Evolutionary conservation across 495 filamentous ascomycete species (phyloP), one percentile per base, ranked within the genome.

Genomic region (Neurospora terricola): DNA sequence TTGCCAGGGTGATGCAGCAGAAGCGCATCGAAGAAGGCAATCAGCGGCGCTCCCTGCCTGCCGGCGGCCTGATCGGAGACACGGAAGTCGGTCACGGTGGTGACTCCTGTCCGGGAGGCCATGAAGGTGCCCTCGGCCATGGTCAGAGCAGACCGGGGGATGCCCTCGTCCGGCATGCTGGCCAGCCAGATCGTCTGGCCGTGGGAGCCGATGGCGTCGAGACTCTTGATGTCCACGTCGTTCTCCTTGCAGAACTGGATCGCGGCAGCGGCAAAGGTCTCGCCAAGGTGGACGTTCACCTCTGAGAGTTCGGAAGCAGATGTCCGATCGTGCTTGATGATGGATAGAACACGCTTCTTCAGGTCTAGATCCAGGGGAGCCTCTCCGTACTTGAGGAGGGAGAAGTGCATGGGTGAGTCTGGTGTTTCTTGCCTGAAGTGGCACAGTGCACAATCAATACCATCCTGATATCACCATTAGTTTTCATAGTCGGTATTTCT

Each of bases 161-260:
- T 83, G 38, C 82, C 85, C 7, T 77, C 76, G 69, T 83, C 80
- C 1, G 87, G 87, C 85, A 88, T 88, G 59, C 81, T 82, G 38
- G 87, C 81, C 6, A 88, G 81, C 86, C 86, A 90, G 62, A 90
- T 88, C 3, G 88, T 89, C 74, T 89, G 87, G 12, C 87, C 87
- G 70, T 89, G 86, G 12, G 86, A 88, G 18, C 87, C 87, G n/a
- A 90, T 77, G 34, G 82, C 82, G 59, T 89, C 87, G 69, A 89
- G 86, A 8, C 80, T 78, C 70, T 82, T 80, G 59, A 87, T 79
- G 42, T 85, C 81, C 42, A 88, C 77, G 10, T 78, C 36, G 71
- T 86, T 80, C 39, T 86, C 81, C 30, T 81, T 77, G 72, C 82
- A 84, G 78, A 79, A 88, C 40, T 83, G 78, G 54, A 83, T 82